These are phyloP conservation scores for Claviceps purpurea DNA, from an alignment of 2,329 filamentous ascomycete species.

Conservation along the genomic window DNA sequence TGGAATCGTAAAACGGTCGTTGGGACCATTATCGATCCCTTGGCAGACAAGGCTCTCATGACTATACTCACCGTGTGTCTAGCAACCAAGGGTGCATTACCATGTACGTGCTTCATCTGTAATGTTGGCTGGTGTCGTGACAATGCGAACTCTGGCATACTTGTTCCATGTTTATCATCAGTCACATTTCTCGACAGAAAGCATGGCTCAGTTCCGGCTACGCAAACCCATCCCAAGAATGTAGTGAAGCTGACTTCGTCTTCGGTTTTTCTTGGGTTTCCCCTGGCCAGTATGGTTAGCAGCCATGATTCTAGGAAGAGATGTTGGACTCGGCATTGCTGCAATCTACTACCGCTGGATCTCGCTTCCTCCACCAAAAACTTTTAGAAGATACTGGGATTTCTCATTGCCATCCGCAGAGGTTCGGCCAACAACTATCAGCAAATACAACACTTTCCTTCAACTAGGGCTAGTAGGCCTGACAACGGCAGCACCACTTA, in stretches of 20 bases:
- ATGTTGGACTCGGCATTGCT: conserved; percentile 67
- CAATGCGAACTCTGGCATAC: no score
- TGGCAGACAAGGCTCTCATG: conserved; percentile 96
- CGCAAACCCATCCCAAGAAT: no score
- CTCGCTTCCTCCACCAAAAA: conserved; percentile 84
- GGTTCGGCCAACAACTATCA: conserved; percentile 70
- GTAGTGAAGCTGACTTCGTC: background rate
- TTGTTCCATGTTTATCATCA: no score
- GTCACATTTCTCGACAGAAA: no score
- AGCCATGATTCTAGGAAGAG: conserved; percentile 78
- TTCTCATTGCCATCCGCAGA: conserved; percentile 83
- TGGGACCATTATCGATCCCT: conserved; percentile 86
- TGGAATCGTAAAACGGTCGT: conserved; percentile 89
- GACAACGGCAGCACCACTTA: conserved; percentile 66
- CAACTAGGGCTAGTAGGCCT: conserved; percentile 78
- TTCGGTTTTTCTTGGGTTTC: background rate
- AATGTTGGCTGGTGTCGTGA: background rate
- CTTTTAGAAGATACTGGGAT: conserved; percentile 88
- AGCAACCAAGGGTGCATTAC: conserved; percentile 69
- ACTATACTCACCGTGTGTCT: conserved; percentile 79
- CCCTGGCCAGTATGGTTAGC: conserved; percentile 60
- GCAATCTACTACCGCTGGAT: conserved; percentile 96
- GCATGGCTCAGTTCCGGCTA: no score
- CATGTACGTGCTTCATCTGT: conserved; percentile 38
- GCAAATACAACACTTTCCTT: conserved; percentile 87